These are phyloP conservation scores for Globisporangium radiosum DNA, from an alignment of 352 stramenopile genomes.

Conservation along the genomic window DNA sequence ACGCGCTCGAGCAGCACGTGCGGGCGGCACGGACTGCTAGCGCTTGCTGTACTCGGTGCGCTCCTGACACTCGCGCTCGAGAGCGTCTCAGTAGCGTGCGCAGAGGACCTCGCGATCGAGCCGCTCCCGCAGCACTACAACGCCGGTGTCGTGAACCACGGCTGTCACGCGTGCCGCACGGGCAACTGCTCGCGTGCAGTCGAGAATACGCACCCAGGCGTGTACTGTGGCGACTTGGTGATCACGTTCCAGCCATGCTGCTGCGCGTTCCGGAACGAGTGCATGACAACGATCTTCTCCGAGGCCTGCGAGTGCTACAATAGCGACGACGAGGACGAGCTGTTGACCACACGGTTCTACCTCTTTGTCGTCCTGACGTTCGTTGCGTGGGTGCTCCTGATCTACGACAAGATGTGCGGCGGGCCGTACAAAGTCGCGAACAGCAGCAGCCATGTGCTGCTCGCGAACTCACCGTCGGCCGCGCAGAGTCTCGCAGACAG, in stretches of 20 bases:
- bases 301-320: conserved; percentile 66
- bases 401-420: conserved; percentile 73
- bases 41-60: not conserved
- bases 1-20: not conserved
- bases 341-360: conserved; percentile 65
- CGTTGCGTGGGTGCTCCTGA: conserved; percentile 47
- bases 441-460: conserved; percentile 51
- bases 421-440: conserved; percentile 77
- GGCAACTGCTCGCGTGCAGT: conserved; percentile 64
- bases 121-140: conserved; percentile 8
- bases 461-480: conserved; percentile 48
- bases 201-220: conserved; percentile 36
- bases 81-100: not conserved
- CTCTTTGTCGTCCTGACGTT: conserved; percentile 59
- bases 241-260: conserved; percentile 66
- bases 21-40: no score
- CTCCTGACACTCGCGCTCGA: not conserved
- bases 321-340: conserved; percentile 43
- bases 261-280: conserved; percentile 69
- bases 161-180: conserved; percentile 48
- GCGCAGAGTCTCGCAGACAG: conserved; percentile 22
- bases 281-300: conserved; percentile 69
- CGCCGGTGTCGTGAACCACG: conserved; percentile 19
- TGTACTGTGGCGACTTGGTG: conserved; percentile 66
- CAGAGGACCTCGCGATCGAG: conserved; percentile 9